Conservation (phyloP, 169 alveolate genomes). For the Sarcocystis neurona region DNA sequence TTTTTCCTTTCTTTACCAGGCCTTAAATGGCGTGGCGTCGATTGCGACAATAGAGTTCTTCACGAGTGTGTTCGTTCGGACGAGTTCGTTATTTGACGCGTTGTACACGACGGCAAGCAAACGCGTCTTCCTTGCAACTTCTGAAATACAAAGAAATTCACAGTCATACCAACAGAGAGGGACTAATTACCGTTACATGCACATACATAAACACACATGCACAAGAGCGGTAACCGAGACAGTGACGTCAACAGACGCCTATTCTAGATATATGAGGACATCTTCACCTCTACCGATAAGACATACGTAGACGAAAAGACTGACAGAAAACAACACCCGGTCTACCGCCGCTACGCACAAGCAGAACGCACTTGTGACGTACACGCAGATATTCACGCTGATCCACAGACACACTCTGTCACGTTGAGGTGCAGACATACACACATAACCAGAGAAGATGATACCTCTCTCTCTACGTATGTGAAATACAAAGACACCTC, state of each 20-base stretch:
- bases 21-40: slow-evolving; percentile 98
- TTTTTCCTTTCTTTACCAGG: slow-evolving; percentile 91
- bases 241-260: neutral
- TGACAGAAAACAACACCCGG: too few species aligned
- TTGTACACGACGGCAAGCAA: slow-evolving; percentile 98
- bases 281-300: too few species aligned
- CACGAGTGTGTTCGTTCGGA: slow-evolving; percentile 98
- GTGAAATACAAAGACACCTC: too few species aligned
- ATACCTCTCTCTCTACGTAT: too few species aligned
- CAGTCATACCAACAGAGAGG: neutral
- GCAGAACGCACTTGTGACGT: too few species aligned
- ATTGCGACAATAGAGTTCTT: slow-evolving; percentile 96
- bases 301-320: too few species aligned
- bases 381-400: too few species aligned
- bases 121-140: slow-evolving; percentile 89
- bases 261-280: too few species aligned
- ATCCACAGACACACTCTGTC: too few species aligned
- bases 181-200: neutral
- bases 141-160: slow-evolving; percentile 64
- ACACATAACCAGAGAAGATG: too few species aligned
- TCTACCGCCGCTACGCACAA: too few species aligned
- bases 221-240: neutral
- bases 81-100: slow-evolving; percentile 99
- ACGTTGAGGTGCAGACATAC: too few species aligned
- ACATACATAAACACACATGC: neutral